Base-by-base conservation (phyloP, 1,139 yeast species). In the Candida tropicalis region DNA sequence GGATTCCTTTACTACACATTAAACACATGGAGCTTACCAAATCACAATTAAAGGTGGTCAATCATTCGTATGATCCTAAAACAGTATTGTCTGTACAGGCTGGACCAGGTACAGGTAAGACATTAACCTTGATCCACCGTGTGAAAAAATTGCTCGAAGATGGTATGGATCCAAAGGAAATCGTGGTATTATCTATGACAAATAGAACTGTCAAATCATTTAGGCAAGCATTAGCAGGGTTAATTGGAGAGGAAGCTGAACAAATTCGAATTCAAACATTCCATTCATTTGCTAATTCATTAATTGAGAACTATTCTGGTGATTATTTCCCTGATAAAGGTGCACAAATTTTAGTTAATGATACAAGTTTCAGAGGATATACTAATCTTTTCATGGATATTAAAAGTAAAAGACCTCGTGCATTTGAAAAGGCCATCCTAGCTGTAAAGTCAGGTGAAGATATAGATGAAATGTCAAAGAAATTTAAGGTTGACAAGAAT, bases 81-180 rank as follows among this genome's bases (percentile, higher is more conserved):
- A 39, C 51, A 2, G 60, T 83, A 0, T 58, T 84, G 9, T 68
- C 77, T 17, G 68, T 84, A 1, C 66, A 72, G 15, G 86, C 90
- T 0, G 90, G 91, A 0, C 90, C 91, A 0, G 91, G 91, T 3
- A 77, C 87, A 17, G 95, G 95, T 1, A 87, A 87, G 54, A 85
- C 95, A 0, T 66, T 68, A 33, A 82, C 90, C 0, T 53, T 87
- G 24, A 77, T 80, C 2, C 65, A 73, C 34, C 68, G 88, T 46
- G 69, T 84, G 0, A 77, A 77, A 2, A 65, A 74, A 47, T 53
- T 83, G 48, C 57, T 85, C 1, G 47, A 63, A 5, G 64, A 66
- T 3, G 63, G 62, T 2, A 57, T 79, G 0, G 48, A 57, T 2
- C 88, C 91, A 0, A 61, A 66, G 7, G 79, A 81, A 40, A 75